phyloP scores from a whole-genome alignment of 352 stramenopile genomes.

The Pythium angustatum region DNA sequence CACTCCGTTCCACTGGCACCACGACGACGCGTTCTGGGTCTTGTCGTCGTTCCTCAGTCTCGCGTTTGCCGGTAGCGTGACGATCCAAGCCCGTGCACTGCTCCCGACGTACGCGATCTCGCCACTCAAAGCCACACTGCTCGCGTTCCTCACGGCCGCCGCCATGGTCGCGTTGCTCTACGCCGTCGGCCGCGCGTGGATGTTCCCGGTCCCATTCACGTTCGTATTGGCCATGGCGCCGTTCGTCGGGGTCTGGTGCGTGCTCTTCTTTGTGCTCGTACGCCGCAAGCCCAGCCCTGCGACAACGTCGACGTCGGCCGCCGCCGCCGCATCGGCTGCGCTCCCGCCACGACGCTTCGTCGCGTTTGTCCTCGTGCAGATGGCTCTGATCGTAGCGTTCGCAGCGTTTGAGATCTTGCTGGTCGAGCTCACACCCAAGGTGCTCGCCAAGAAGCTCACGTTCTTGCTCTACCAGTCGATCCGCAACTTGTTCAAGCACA shows the following conservation, averaged over 20 bases:
- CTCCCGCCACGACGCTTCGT: constrained; percentile 31
- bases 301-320: too few relatives aligned
- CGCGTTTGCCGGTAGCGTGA: constrained; percentile 4
- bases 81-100: constrained; percentile 6
- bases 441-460: constrained; percentile 30
- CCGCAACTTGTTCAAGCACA: constrained; percentile 39
- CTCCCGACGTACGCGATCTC: constrained; percentile 9
- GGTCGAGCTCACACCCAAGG: constrained; percentile 24
- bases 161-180: constrained; percentile 25
- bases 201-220: constrained; percentile 23
- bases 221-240: constrained; percentile 29
- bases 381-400: constrained; percentile 37
- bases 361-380: constrained; percentile 25
- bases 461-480: constrained; percentile 25
- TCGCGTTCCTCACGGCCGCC: constrained; percentile 3
- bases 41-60: constrained; percentile 1
- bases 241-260: constrained; percentile 28
- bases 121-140: not conserved
- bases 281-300: constrained; percentile 23
- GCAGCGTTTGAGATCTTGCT: constrained; percentile 29
- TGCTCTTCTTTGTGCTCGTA: constrained; percentile 24
- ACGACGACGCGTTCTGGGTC: constrained; percentile 9
- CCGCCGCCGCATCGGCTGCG: not conserved
- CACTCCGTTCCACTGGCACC: constrained; percentile 9
- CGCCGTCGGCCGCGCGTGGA: constrained; percentile 14